These are phyloP conservation scores for Kodamaea neixiangensis DNA, from an alignment of 805 yeast species.

Conservation along the genomic window DNA sequence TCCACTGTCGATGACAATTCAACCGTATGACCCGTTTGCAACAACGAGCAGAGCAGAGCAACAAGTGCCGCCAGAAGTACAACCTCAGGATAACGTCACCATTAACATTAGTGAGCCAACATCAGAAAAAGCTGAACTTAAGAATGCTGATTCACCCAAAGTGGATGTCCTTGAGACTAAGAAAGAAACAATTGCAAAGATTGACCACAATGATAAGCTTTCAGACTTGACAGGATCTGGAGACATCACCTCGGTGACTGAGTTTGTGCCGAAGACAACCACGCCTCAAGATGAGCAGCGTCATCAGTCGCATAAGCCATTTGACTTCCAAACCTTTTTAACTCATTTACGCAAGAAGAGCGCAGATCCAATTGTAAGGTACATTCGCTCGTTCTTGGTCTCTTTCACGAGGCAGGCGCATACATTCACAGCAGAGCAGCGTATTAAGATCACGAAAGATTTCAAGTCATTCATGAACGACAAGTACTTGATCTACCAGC, in stretches of 20 bases:
- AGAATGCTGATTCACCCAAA: not conserved
- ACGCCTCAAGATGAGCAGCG: constrained; percentile 28
- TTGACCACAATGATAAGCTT: constrained; percentile 2
- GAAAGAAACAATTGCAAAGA: not conserved
- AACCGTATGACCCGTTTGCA: constrained; percentile 21
- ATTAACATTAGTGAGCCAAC: not conserved
- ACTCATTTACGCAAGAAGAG: constrained; percentile 66
- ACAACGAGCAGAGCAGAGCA: constrained; percentile 2
- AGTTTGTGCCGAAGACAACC: not conserved
- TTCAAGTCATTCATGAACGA: constrained; percentile 72
- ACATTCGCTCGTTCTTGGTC: constrained; percentile 77
- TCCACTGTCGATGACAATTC: constrained; percentile 18
- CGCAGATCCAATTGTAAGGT: constrained; percentile 89
- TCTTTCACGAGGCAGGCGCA: constrained; percentile 65
- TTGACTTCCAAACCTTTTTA: constrained; percentile 84
- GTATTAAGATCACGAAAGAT: constrained; percentile 72
- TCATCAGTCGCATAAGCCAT: constrained; percentile 49
- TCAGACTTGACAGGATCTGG: constrained; percentile 17
- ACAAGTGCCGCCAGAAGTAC: not conserved
- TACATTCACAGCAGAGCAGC: constrained; percentile 73
- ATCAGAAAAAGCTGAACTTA: not conserved
- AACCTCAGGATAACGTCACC: not conserved
- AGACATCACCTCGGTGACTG: constrained; percentile 18
- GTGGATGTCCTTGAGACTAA: not conserved
- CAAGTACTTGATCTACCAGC: constrained; percentile 63